phyloP scores from a whole-genome alignment of 495 filamentous ascomycete genomes.

The Trichocladium antarcticum region DNA sequence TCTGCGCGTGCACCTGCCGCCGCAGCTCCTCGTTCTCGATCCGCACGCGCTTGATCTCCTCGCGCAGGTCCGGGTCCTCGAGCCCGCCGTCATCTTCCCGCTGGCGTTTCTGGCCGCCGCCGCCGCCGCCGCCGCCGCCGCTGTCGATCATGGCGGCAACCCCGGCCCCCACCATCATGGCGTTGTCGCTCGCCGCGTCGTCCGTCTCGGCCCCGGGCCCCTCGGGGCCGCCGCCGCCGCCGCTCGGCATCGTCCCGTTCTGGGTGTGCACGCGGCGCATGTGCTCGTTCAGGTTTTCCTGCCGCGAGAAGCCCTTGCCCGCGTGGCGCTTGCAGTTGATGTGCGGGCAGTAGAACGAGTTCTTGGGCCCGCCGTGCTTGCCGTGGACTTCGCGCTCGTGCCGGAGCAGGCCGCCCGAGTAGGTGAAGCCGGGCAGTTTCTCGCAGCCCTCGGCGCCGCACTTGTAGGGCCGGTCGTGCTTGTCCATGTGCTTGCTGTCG shows the following conservation, averaged over 20 bases:
- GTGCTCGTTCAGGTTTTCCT: conserved; percentile 85
- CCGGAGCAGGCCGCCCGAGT: conserved; percentile 73
- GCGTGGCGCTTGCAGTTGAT: conserved; percentile 68
- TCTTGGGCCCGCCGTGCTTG: conserved; percentile 71
- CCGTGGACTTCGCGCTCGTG: conserved; percentile 89
- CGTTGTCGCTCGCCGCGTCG: conserved; percentile 25
- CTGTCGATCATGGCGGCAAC: background rate
- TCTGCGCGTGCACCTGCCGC: conserved; percentile 24
- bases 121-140: background rate
- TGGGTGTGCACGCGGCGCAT: conserved; percentile 62
- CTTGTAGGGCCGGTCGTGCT: conserved; percentile 84
- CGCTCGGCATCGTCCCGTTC: conserved; percentile 12
- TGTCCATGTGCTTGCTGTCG: conserved; percentile 87
- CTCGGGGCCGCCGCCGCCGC: no score
- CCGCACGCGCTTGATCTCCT: conserved; percentile 32
- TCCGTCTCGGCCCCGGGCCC: conserved; percentile 23
- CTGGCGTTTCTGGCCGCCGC: conserved; percentile 30
- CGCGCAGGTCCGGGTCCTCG: conserved; percentile 24
- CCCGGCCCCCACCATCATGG: background rate
- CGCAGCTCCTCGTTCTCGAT: conserved; percentile 30
- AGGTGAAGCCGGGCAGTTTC: conserved; percentile 87
- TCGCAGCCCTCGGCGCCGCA: conserved; percentile 67
- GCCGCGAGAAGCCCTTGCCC: conserved; percentile 68
- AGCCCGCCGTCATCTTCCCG: conserved; percentile 17
- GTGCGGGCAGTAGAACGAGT: conserved; percentile 66